Evolutionary conservation across 2,329 filamentous ascomycete species (phyloP), one percentile per base, ranked within the genome.

Genomic region (Ramichloridium luteum): DNA sequence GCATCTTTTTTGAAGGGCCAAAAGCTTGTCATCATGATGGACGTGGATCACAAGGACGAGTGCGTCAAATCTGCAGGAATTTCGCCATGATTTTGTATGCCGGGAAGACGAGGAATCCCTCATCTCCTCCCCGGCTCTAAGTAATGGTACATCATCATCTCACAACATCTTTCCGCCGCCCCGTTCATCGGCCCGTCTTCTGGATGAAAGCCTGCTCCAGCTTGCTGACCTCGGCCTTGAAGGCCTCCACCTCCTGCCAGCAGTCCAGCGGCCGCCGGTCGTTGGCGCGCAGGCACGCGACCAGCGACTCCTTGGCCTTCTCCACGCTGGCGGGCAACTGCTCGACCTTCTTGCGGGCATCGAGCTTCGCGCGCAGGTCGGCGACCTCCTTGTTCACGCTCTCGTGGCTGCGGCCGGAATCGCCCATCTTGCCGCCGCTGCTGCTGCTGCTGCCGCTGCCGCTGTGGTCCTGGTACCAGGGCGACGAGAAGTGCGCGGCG

Each of bases 251-350:
- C 70, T 94, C 85, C 59, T 77, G 71, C 80, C 82, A 94, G 70
- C 88, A 96, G 65, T 94, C 82, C 54, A 94, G 65, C 55, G 88
- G 86, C 57, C 84, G 72, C 43, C 84, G 70, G 60, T 94, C 86
- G 57, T 94, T 78, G 51, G 78, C 69, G 40, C 80, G 68, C 65
- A 96, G 65, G 57, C 88, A 96, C 48, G 72, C 70, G 41, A 90
- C 73, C 34, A 94, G 75, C 37, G 77, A 74, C 45, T 72, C 66
- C 58, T 84, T 79, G 13, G 85, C 82, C 54, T 67, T 70, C 59
- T 83, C 76, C 29, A 93, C 74, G 30, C 63, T 63, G 40, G 77
- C 73, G 45, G 85, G 82, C 44, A 84, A 55, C 44, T 77, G 65
- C 34, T 68, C 63, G 38, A 74, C 47, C 54, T 68, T 68, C 50